phyloP scores from a whole-genome alignment of 192 early-diverging fungal genomes.

The Coemansia sp. region DNA sequence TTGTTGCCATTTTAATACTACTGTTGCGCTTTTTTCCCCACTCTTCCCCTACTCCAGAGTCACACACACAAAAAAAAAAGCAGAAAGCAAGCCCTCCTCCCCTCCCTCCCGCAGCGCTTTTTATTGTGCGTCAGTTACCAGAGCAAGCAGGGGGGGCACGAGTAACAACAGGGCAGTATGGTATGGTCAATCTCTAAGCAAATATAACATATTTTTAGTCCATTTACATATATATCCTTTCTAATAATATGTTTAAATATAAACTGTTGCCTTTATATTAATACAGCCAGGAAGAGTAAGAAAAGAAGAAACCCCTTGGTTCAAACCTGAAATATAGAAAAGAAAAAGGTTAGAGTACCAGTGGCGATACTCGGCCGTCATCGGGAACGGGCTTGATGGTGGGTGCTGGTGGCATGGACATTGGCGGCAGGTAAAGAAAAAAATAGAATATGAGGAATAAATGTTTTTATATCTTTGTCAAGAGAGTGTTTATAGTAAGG shows the following conservation, averaged over 20 bases:
- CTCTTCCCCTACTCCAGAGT: no score
- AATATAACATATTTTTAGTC: no score
- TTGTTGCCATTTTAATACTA: no score
- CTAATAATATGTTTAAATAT: neutral
- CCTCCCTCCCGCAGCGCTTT: no score
- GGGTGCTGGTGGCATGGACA: constrained; percentile 20
- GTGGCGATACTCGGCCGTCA: constrained; percentile 23
- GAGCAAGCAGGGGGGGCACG: no score
- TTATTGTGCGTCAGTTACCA: no score
- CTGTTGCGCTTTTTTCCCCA: no score
- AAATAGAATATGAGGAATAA: neutral
- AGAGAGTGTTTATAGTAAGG: constrained; percentile 24
- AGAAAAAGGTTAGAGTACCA: constrained; percentile 10
- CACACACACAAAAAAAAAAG: no score
- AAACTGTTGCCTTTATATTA: neutral
- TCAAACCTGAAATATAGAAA: neutral
- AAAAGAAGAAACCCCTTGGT: neutral
- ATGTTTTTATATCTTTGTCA: constrained; percentile 11
- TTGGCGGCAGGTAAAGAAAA: constrained; percentile 36
- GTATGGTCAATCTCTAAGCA: no score
- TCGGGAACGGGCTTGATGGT: constrained; percentile 14
- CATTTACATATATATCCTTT: no score
- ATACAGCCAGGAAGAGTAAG: neutral
- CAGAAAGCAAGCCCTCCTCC: no score
- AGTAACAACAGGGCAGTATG: no score